Base-by-base conservation (phyloP, 2,329 filamentous ascomycete genomes). In the Geosmithia putterillii region DNA sequence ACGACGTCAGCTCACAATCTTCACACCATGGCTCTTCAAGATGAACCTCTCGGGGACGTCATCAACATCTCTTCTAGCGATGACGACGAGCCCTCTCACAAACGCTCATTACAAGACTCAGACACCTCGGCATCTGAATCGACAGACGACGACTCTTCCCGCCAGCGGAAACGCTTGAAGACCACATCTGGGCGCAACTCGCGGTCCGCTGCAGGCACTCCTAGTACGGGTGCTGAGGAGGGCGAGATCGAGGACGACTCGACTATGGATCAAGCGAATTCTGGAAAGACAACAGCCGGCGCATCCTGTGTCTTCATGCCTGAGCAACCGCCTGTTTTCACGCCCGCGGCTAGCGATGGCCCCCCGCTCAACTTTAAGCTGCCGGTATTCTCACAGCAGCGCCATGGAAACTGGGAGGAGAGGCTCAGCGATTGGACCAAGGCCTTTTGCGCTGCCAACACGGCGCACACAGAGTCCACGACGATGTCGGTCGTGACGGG, bases 371-470 rank as follows among this genome's bases (percentile, higher is more conserved):
- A 45, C 22, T 54, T 60, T 40, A 50, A 49, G 34, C 46, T 63
- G 8, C 60, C 60, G 6, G 48, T 45, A 7, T 50, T 60, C 34
- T 34, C 53, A 4, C 42, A 52, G 8, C 54, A 51, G 38, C 51
- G 51, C 20, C 50, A 55, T 14, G 57, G 57, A 9, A 57, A 58
- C 4, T 65, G 61, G 62, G 46, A 49, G n/a, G 48, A 49, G n/a
- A 51, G 60, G 41, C 57, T 64, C 44, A 53, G 56, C 41, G 57
- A 58, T 42, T 65, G 62, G 62, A 49, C 53, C 22, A 51, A 52
- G 14, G 51, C 53, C 5, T 60, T 65, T 34, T 53, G 49, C 41
- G 39, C 45, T 3, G 45, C 46, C 43, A 64, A 64, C 42, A 35
- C 42, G 12, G 45, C 50, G 5, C 46, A 48, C 17, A 38, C 49